Evolutionary conservation across 2,329 filamentous ascomycete species (phyloP), one percentile per base, ranked within the genome.

Genomic region (Monilinia fructicola): DNA sequence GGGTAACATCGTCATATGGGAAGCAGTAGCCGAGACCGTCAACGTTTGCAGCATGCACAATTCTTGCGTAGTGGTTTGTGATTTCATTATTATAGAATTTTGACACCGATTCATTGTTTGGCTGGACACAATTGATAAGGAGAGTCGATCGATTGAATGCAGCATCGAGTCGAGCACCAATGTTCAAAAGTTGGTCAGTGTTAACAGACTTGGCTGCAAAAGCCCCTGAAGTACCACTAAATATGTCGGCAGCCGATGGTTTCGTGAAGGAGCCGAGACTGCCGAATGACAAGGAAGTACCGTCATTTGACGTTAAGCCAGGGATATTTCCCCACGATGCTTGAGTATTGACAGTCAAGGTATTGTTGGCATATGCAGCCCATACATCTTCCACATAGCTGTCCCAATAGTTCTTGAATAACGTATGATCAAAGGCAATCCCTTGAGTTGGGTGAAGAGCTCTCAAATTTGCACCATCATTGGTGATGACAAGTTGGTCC

Each of bases 61-160:
- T 83, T 66, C 87, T 81, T 58, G 86, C 79, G 75, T 89, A 91
- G 76, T 91, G 87, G 76, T 91, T 90, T 53, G 87, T 89, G 58
- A 84, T 76, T 3, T 71, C 66, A 18, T 82, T 77, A 52, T 75
- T 70, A 76, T 90, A 90, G 74, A 87, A 90, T 2, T 64, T 54
- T 4, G 35, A 58, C 2, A 82, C 77, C 0, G 73, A 69, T 74
- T 85, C 84, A 61, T 80, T 79, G 65, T 84, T 80, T 18, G 85
- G 87, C 78, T 84, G 86, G 70, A 74, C 72, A n/a, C 76, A 64
- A 71, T 84, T 78, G 26, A 77, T 74, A 60, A 90, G 77, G 68
- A 95, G 78, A 14, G 89, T 93, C 44, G 85, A 87, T 28, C 91
- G 84, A 78, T 93, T 92, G 73, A 94, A 85, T 0, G 89, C 90